A percentile compares a stretch with the other conserved stretches of the same genome.
phyloP scores from a whole-genome alignment of 2,329 filamentous ascomycete genomes.

The Ophiostoma fasciatum region DNA sequence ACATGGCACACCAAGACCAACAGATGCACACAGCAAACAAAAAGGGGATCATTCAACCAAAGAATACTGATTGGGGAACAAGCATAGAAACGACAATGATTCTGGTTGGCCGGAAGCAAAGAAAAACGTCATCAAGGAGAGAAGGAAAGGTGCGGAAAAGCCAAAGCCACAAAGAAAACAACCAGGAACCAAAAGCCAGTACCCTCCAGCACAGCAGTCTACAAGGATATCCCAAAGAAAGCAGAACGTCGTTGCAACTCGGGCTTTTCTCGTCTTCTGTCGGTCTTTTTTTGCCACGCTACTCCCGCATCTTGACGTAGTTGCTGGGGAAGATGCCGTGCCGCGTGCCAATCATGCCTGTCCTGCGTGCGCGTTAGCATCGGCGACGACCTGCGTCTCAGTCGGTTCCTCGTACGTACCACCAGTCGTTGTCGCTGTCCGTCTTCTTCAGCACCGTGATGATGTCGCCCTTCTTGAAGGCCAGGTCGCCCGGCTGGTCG shows the following conservation, averaged over 20 bases:
- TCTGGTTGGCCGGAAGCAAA: background rate
- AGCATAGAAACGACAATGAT: background rate
- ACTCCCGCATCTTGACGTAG: constrained; percentile 53
- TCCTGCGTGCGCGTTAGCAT: constrained; percentile 36
- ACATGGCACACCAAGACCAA: no score
- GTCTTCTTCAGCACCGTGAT: constrained; percentile 93
- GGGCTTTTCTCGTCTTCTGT: no score
- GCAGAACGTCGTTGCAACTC: background rate
- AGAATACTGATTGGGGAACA: background rate
- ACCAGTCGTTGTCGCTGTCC: constrained; percentile 91
- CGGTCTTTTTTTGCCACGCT: background rate
- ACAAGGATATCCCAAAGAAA: background rate
- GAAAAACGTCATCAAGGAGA: background rate
- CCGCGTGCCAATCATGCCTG: constrained; percentile 68
- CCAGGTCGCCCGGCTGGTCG: constrained; percentile 81
- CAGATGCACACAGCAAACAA: no score
- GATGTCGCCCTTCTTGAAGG: constrained; percentile 93
- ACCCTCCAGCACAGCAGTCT: background rate
- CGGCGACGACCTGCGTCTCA: no score
- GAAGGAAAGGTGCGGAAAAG: background rate
- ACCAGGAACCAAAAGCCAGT: background rate
- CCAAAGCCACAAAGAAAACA: background rate
- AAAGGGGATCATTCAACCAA: background rate
- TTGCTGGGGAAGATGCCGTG: constrained; percentile 90
- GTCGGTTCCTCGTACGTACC: no score